Evolutionary conservation across 1,139 yeast genomes (phyloP).

Genomic region (Candida dubliniensis): DNA sequence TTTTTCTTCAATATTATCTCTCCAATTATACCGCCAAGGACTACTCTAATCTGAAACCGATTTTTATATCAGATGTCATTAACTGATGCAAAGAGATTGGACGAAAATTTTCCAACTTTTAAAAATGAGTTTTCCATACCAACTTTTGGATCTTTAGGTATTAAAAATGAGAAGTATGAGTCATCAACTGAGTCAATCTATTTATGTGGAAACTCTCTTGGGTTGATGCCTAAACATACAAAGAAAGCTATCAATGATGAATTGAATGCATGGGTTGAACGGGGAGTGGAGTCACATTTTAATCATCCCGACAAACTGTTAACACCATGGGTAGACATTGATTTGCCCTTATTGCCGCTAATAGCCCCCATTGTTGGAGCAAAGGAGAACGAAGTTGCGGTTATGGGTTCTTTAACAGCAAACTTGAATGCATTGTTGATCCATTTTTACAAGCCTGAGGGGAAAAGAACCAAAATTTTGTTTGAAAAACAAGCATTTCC

Average conservation of each 20-base stretch:
- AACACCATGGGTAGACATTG: slow-evolving; percentile 81
- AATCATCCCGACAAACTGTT: slow-evolving; percentile 52
- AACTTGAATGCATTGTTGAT: slow-evolving; percentile 74
- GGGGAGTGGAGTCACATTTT: slow-evolving; percentile 87
- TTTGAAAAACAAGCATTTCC: slow-evolving; percentile 91
- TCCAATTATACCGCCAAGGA: neutral
- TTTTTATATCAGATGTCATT: slow-evolving; percentile 9
- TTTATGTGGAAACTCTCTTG: slow-evolving; percentile 89
- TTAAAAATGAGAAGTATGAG: slow-evolving; percentile 20
- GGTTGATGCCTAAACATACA: slow-evolving; percentile 76
- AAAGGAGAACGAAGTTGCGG: slow-evolving; percentile 68
- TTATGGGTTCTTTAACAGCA: slow-evolving; percentile 83
- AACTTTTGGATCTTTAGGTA: slow-evolving; percentile 55
- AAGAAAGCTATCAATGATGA: slow-evolving; percentile 61
- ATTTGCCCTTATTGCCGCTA: slow-evolving; percentile 68
- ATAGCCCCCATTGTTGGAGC: slow-evolving; percentile 81
- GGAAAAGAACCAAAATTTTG: slow-evolving; percentile 62
- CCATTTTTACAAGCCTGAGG: slow-evolving; percentile 71
- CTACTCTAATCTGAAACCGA: neutral
- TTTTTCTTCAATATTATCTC: neutral
- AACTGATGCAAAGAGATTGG: slow-evolving; percentile 28
- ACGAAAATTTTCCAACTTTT: slow-evolving; percentile 36
- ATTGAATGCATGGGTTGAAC: slow-evolving; percentile 73
- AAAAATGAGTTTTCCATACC: slow-evolving; percentile 56
- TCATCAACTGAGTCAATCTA: slow-evolving; percentile 45